Base-by-base conservation (phyloP, 768 basidiomycete species). In the Calocybe indica region DNA sequence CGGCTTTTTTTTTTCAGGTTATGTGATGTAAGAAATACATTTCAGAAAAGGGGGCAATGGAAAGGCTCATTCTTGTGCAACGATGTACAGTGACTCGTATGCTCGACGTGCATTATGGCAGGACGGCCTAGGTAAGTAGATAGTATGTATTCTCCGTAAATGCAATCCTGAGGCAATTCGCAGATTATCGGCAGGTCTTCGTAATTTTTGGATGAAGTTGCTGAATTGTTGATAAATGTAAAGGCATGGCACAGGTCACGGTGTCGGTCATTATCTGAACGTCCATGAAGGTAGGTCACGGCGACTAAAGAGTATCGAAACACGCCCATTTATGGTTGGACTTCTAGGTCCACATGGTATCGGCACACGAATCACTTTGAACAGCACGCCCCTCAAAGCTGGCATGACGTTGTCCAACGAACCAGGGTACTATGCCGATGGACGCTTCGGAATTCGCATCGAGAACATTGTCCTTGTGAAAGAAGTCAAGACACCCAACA, bases 331-430 rank as follows among this genome's bases (percentile, higher is more conserved):
- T 11, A 30, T 5, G 8, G 45, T 31, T 46, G 43, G 44, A n/a
- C 22, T 5, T 44, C 36, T 43, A 73, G 77, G 80, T 2, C 81
- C 81, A 2, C 82, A 85, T 32, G 80, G 80, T 5, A 80, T 83
- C 47, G 81, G 82, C 40, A 67, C 78, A 34, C 72, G 79, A 55
- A 79, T 81, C 52, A 62, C 73, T 74, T 83, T 82, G 62, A 91
- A 93, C 62, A 80, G 63, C 36, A 78, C 81, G 0, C 61, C 85
- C 0, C 64, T 97, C 48, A 88, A 90, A 60, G 71, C 78, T 5
- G 92, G 92, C 7, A 92, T 92, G 88, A 91, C 91, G 0, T 72
- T 97, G 22, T 92, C 92, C 0, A 96, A 97, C 58, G 93, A 95
- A 54, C 93, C 93, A 1, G 92, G 93, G 7, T 95, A 87, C 62